Percentiles rank a stretch among this genome's conserved stretches.
phyloP scores from a whole-genome alignment of 164 flowering plant genomes.

The Saururus chinensis region DNA sequence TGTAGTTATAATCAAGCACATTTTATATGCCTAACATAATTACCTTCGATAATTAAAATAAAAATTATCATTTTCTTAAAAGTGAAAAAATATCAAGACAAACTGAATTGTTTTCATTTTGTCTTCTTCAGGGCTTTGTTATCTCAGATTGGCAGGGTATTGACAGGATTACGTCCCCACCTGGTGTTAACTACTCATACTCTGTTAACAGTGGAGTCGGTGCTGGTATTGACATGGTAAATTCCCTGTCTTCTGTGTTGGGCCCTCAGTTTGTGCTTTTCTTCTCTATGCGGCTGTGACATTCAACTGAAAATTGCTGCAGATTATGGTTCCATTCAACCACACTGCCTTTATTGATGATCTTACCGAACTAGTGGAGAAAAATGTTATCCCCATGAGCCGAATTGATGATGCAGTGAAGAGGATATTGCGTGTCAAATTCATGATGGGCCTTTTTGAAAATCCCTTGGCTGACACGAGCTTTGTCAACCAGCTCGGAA shows the following conservation, averaged over 20 bases:
- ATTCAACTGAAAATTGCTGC: not conserved
- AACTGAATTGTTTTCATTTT: no score
- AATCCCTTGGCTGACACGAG: slow-evolving; percentile 8
- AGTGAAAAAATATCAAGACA: not conserved
- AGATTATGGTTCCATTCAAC: slow-evolving; percentile 7
- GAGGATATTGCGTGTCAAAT: slow-evolving; percentile 10
- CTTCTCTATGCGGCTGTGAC: not conserved
- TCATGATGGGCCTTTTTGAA: slow-evolving; percentile 12
- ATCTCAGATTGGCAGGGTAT: slow-evolving; percentile 43
- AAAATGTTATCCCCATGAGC: slow-evolving; percentile 6
- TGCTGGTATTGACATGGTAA: slow-evolving; percentile 46
- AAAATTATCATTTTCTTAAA: no score
- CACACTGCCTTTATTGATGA: slow-evolving; percentile 4
- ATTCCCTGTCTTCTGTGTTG: not conserved
- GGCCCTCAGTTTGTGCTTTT: not conserved
- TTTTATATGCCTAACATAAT: not conserved
- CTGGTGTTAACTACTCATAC: slow-evolving; percentile 30
- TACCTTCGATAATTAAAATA: no score
- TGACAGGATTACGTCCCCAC: slow-evolving; percentile 37
- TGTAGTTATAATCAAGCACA: no score
- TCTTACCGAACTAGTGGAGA: slow-evolving; percentile 6
- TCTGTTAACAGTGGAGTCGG: slow-evolving; percentile 29
- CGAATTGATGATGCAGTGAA: slow-evolving; percentile 10
- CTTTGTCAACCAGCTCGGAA: slow-evolving; percentile 7
- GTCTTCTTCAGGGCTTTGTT: slow-evolving; percentile 29